Conservation (phyloP, 768 basidiomycete genomes). For the Mycena filopes region DNA sequence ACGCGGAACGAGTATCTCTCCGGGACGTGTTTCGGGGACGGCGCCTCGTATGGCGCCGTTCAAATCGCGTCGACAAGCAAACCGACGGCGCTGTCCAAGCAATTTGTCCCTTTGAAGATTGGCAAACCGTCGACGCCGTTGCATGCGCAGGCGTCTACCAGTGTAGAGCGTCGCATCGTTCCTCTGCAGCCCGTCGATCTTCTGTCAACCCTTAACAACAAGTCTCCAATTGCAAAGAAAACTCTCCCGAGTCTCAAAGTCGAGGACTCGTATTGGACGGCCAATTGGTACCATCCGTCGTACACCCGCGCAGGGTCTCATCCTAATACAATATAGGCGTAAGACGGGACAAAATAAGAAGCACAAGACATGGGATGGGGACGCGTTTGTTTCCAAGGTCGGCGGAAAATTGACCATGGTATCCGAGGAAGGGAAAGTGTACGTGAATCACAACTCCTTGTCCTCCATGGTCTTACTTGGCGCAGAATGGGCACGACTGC, state of each 20-base stretch:
- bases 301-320: not conserved
- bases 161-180: constrained; percentile 41
- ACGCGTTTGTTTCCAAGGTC: constrained; percentile 66
- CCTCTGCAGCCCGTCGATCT: constrained; percentile 54
- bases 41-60: constrained; percentile 22
- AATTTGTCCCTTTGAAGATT: constrained; percentile 43
- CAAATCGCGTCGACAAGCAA: constrained; percentile 35
- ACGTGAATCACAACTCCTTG: constrained; percentile 34
- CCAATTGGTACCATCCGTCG: constrained; percentile 64
- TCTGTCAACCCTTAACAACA: constrained; percentile 36
- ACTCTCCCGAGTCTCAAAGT: constrained; percentile 19
- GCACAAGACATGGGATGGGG: constrained; percentile 90
- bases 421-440: constrained; percentile 80
- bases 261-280: constrained; percentile 67
- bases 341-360: constrained; percentile 76
- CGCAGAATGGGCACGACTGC: constrained; percentile 68
- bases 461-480: not conserved
- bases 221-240: constrained; percentile 27
- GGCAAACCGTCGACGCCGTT: constrained; percentile 37
- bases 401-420: constrained; percentile 68
- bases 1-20: constrained; percentile 67
- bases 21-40: constrained; percentile 68
- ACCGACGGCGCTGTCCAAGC: constrained; percentile 34
- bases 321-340: constrained; percentile 58
- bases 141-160: constrained; percentile 14